A percentile compares a stretch with the other conserved stretches of the same genome.
Conservation (phyloP, 2,329 filamentous ascomycete genomes). For the Xylaria sp. region DNA sequence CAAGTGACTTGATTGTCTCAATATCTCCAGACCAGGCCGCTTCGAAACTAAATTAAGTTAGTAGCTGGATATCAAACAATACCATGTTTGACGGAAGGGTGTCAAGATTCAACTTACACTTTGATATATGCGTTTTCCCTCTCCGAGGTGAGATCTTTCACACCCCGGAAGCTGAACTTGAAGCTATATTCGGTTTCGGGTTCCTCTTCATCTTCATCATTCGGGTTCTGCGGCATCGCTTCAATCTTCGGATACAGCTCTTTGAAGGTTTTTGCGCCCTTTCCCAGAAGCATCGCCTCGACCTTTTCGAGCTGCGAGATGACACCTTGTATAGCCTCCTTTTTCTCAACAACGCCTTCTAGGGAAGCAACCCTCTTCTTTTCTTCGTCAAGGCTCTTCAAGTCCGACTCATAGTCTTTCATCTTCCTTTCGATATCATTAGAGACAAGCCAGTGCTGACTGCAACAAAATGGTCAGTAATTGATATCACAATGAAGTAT, state of each 20-base stretch:
- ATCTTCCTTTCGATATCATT: conserved; percentile 45
- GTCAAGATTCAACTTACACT: conserved; percentile 54
- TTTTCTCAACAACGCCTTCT: conserved; percentile 56
- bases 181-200: conserved; percentile 52
- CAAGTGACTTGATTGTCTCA: conserved; percentile 67
- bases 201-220: conserved; percentile 14
- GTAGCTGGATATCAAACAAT: conserved; percentile 6
- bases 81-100: not conserved
- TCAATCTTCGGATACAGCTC: conserved; percentile 65
- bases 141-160: conserved; percentile 60
- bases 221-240: conserved; percentile 17
- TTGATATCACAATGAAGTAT: not conserved
- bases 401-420: conserved; percentile 41
- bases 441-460: conserved; percentile 57
- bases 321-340: conserved; percentile 56
- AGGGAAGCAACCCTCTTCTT: conserved; percentile 40
- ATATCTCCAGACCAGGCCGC: conserved; percentile 76
- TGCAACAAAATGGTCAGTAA: conserved; percentile 3
- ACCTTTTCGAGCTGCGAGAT: conserved; percentile 60
- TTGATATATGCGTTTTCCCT: conserved; percentile 65
- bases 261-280: conserved; percentile 69
- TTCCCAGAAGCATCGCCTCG: conserved; percentile 58
- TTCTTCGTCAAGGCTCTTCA: conserved; percentile 45
- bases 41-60: conserved; percentile 61
- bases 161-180: conserved; percentile 57